phyloP scores from a whole-genome alignment of 805 yeast species.

The Zygoascus biomembranicola region DNA sequence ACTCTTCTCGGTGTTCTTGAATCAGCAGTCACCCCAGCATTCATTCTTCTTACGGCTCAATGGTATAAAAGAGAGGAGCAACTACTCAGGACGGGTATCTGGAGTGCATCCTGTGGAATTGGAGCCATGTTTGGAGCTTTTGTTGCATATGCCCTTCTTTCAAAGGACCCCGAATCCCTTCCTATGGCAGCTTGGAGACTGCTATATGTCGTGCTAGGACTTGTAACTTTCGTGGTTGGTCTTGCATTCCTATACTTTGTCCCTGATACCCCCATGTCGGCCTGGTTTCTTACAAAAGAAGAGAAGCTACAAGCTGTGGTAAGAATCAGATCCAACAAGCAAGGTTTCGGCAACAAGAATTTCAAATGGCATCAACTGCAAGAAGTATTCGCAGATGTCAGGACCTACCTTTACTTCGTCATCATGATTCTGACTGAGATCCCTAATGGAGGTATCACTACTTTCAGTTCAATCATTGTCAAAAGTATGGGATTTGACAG shows the following conservation, averaged over 20 bases:
- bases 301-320: conserved; percentile 42
- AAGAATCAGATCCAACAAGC: conserved; percentile 45
- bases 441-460: conserved; percentile 47
- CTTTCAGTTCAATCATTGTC: conserved; percentile 39
- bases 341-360: conserved; percentile 47
- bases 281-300: conserved; percentile 37
- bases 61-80: conserved; percentile 45
- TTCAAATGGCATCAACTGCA: conserved; percentile 46
- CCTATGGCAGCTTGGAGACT: conserved; percentile 41
- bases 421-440: conserved; percentile 33
- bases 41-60: conserved; percentile 48
- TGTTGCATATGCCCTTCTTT: conserved; percentile 40
- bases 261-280: conserved; percentile 45
- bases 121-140: conserved; percentile 40
- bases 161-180: conserved; percentile 10
- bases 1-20: conserved; percentile 45
- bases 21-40: conserved; percentile 49
- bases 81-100: conserved; percentile 36
- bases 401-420: conserved; percentile 40
- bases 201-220: conserved; percentile 49
- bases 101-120: conserved; percentile 37
- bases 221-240: conserved; percentile 38
- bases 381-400: conserved; percentile 42
- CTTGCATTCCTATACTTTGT: conserved; percentile 14
- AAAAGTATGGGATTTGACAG: conserved; percentile 22